Evolutionary conservation across 768 basidiomycete genomes (phyloP).

Genomic region (Termitomyces bulborhizus): DNA sequence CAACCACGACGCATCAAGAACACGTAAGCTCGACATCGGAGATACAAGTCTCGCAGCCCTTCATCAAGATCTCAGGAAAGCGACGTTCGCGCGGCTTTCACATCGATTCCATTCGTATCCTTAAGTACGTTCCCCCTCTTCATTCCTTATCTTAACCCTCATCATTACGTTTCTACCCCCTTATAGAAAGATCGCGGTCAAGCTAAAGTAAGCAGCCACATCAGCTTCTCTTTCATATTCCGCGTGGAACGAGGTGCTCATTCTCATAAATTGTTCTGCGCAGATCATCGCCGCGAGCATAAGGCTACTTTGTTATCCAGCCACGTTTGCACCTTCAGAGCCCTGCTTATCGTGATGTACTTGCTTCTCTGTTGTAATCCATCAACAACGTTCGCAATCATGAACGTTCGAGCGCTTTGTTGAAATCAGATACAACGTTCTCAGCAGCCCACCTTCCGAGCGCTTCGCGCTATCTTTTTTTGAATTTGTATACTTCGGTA

Average conservation of each 20-base stretch:
- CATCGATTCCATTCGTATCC: constrained; percentile 14
- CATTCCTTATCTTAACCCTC: not conserved
- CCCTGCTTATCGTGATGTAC: not conserved
- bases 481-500: not conserved
- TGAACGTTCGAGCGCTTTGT: not conserved
- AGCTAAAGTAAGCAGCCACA: constrained; percentile 12
- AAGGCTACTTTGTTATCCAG: not conserved
- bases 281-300: constrained; percentile 9
- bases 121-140: constrained; percentile 10
- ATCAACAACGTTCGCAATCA: not conserved
- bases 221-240: not conserved
- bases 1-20: constrained; percentile 1
- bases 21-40: not conserved
- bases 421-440: not conserved
- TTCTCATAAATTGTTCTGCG: not conserved
- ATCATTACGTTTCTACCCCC: constrained; percentile 5
- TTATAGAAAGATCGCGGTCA: constrained; percentile 14
- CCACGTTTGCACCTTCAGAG: not conserved
- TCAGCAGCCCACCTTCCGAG: not conserved
- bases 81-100: constrained; percentile 12
- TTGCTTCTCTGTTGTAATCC: not conserved
- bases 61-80: constrained; percentile 10
- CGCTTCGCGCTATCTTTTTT: not conserved
- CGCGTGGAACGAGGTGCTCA: not conserved
- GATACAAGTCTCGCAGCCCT: not conserved